Evolutionary conservation across 306 rosid species (phyloP).

Genomic region (Carpinus fangiana): DNA sequence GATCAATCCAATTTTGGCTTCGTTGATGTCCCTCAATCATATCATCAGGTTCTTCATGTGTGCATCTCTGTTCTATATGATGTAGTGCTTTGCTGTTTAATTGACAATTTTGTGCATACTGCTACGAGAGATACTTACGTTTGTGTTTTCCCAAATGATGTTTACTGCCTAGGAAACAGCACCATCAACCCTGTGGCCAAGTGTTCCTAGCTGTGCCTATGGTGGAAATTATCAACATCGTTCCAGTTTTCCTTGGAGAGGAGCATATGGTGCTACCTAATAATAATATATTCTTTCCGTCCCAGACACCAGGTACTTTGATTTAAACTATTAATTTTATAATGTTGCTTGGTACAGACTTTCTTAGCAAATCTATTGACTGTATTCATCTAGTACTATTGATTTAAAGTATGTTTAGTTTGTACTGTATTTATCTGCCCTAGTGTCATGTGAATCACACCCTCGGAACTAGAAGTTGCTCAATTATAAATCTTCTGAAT

Average conservation of each 20-base stretch:
- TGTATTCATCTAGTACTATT: too few species aligned
- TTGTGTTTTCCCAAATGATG: constrained; percentile 6
- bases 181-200: constrained; percentile 42
- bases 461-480: too few species aligned
- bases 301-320: constrained; percentile 65
- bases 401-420: too few species aligned
- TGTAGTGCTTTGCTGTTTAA: constrained; percentile 1
- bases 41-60: constrained; percentile 64
- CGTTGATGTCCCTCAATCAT: constrained; percentile 29
- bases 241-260: constrained; percentile 40
- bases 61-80: constrained; percentile 14
- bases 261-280: constrained; percentile 51
- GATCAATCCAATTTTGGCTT: constrained; percentile 45
- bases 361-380: not conserved
- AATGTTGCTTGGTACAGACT: not conserved
- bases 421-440: too few species aligned
- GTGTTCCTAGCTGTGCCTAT: constrained; percentile 55
- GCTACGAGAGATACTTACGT: not conserved
- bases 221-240: constrained; percentile 60
- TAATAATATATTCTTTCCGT: constrained; percentile 61
- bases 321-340: not conserved
- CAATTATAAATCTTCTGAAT: too few species aligned
- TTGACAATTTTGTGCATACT: not conserved
- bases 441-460: too few species aligned
- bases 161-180: constrained; percentile 47